Evolutionary conservation across 345 rosid genomes (phyloP).

Genomic region (Salix caprea): DNA sequence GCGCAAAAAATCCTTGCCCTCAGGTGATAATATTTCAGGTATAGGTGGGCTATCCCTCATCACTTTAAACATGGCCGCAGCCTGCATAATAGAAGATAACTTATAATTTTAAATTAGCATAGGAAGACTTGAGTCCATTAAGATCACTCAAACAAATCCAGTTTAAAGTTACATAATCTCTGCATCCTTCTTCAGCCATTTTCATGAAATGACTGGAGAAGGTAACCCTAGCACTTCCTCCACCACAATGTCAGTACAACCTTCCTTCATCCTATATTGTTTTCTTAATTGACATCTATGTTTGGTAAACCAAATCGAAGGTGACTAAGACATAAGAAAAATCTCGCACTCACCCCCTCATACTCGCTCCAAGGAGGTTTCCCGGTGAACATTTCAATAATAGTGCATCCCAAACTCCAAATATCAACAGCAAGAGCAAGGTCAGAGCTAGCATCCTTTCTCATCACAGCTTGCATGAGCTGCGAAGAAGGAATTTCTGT

Average conservation of each 20-base stretch:
- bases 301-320: neutral
- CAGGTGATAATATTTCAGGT: slow-evolving; percentile 73
- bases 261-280: neutral
- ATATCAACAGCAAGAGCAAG: slow-evolving; percentile 93
- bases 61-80: slow-evolving; percentile 96
- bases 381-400: slow-evolving; percentile 94
- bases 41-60: slow-evolving; percentile 74
- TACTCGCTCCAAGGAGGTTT: slow-evolving; percentile 96
- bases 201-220: neutral
- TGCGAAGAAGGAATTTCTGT: slow-evolving; percentile 27
- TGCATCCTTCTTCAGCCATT: neutral
- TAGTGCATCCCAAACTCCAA: slow-evolving; percentile 98
- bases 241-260: neutral
- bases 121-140: neutral
- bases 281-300: neutral
- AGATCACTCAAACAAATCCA: neutral
- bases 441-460: slow-evolving; percentile 67
- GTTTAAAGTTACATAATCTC: neutral
- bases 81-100: slow-evolving; percentile 37
- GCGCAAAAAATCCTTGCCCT: slow-evolving; percentile 81
- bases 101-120: neutral
- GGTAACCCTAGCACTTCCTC: neutral
- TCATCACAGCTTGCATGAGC: slow-evolving; percentile 93
- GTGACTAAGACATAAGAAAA: neutral
- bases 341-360: slow-evolving; percentile 73